These are phyloP conservation scores for Cyphellophora europaea DNA, from an alignment of 2,329 filamentous ascomycete species.

Conservation along the genomic window DNA sequence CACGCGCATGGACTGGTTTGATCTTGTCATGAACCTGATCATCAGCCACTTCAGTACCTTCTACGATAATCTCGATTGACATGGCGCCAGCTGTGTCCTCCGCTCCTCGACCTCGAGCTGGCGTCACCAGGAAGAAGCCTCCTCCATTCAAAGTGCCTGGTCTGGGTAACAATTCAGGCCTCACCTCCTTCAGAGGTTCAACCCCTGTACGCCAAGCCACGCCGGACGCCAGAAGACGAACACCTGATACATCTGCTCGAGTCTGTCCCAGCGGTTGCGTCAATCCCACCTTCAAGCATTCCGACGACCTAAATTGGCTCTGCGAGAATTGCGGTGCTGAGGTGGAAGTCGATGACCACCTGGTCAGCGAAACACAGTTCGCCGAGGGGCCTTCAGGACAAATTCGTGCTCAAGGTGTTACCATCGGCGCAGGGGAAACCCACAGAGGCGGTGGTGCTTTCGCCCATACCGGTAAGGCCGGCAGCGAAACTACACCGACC, in stretches of 20 bases:
- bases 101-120: neutral
- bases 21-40: too few species aligned
- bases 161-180: neutral
- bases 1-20: too few species aligned
- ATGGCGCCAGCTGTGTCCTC: neutral
- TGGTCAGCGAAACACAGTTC: conserved; percentile 86
- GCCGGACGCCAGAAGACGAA: neutral
- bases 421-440: conserved; percentile 76
- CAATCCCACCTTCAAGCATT: conserved; percentile 31
- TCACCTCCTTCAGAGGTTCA: neutral
- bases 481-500: conserved; percentile 25
- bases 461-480: conserved; percentile 22
- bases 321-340: conserved; percentile 81
- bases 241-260: neutral
- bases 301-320: conserved; percentile 40
- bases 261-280: conserved; percentile 25
- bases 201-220: neutral
- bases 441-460: conserved; percentile 48
- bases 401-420: conserved; percentile 83
- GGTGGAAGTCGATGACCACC: conserved; percentile 70
- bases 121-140: neutral
- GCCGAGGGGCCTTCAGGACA: conserved; percentile 79
- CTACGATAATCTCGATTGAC: too few species aligned
- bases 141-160: neutral
- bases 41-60: too few species aligned